Evolutionary conservation across 129 eudicot species (phyloP), one percentile per base, ranked within the genome.

Genomic region (Dittrichia graveolens): DNA sequence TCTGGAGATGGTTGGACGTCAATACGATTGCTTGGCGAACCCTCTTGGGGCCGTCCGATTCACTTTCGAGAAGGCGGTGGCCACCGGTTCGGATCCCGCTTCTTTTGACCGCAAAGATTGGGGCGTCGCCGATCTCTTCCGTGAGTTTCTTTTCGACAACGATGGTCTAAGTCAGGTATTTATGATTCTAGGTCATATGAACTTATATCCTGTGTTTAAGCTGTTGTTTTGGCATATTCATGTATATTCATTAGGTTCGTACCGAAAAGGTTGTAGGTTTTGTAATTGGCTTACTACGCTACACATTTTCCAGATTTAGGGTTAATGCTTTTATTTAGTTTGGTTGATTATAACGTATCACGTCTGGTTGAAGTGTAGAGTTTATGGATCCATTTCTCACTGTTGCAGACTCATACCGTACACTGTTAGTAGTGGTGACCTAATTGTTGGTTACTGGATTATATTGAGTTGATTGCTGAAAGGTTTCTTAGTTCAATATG

Each of bases 41-140:
- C 98, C 98, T 0, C 88, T 89, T 14, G 98, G 98, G 48, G 98
- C 96, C 44, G 98, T 92, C 47, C 89, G 95, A 67, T 87, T 79
- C 59, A 83, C 90, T 3, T 89, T 92, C 69, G 91, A 92, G 72
- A 89, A 89, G 79, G 88, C 91, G 37, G 70, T 89, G 31, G 76
- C 78, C 0, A 74, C 86, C 12, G 87, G 83, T 16, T 37, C 74
- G 44, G 83, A 79, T 39, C 84, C 87, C 15, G 69, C 90, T 8
- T 61, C 79, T 0, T 67, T 87, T 16, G 84, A 80, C 47, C 87
- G 90, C 76, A 72, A 73, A 19, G 97, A 91, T 75, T 91, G 96
- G 92, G 97, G 97, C 74, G 83, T 86, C 63, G 50, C 70, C 57
- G 86, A 88, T 61, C 82, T 92, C 81, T 92, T 92, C 79, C 79